Evolutionary conservation across 1,139 yeast species (phyloP).

Genomic region (Yamadazyma friedrichii): DNA sequence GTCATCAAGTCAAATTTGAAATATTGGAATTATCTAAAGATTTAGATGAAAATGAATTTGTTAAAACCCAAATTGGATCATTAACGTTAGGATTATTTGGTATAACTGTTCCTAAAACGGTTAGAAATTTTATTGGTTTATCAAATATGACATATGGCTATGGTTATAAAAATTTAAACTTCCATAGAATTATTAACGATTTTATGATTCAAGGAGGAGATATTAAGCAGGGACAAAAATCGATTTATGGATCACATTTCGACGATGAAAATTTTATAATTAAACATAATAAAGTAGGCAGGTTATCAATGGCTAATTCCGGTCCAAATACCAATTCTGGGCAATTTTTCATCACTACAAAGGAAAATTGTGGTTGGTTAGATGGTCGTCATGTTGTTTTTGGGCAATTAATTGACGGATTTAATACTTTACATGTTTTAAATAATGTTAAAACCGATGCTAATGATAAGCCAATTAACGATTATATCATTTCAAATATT

Average conservation of each 20-base stretch:
- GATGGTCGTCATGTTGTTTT: slow-evolving; percentile 61
- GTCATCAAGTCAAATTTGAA: slow-evolving; percentile 26
- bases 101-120: slow-evolving; percentile 36
- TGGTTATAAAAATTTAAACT: slow-evolving; percentile 31
- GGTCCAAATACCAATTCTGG: slow-evolving; percentile 44
- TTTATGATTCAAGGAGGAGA: slow-evolving; percentile 46
- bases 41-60: slow-evolving; percentile 13
- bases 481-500: slow-evolving; percentile 32
- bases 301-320: slow-evolving; percentile 43
- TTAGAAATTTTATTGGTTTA: slow-evolving; percentile 34
- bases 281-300: slow-evolving; percentile 35
- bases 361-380: slow-evolving; percentile 30
- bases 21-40: slow-evolving; percentile 14
- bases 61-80: slow-evolving; percentile 17
- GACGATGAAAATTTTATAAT: slow-evolving; percentile 39
- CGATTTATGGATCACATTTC: slow-evolving; percentile 31
- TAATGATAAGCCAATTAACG: slow-evolving; percentile 37
- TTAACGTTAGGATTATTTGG: slow-evolving; percentile 28
- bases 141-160: slow-evolving; percentile 31
- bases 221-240: slow-evolving; percentile 26
- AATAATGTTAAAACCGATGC: slow-evolving; percentile 36
- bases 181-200: slow-evolving; percentile 38
- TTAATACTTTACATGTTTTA: slow-evolving; percentile 35
- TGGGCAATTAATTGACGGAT: slow-evolving; percentile 49
- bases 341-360: slow-evolving; percentile 41